Conservation (phyloP, 768 basidiomycete genomes). For the Auricularia sp. region DNA sequence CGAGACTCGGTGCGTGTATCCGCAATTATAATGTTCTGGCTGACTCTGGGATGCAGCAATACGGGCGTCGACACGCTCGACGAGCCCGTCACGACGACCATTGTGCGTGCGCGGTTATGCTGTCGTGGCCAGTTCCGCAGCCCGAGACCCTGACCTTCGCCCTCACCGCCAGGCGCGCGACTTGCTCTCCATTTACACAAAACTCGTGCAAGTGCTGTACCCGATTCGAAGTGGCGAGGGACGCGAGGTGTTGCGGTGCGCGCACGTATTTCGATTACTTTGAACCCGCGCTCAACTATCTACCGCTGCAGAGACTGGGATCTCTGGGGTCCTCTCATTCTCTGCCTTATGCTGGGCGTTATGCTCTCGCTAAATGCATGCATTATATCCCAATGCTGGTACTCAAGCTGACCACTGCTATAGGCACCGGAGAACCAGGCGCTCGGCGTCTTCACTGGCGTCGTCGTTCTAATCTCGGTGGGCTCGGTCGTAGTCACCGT, state of each 20-base stretch:
- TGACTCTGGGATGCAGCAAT: conserved; percentile 34
- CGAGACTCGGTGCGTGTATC: conserved; percentile 63
- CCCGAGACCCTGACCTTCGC: background rate
- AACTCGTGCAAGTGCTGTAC: conserved; percentile 88
- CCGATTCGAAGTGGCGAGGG: conserved; percentile 58
- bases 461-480: conserved; percentile 85
- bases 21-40: background rate
- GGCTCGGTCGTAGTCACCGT: conserved; percentile 87
- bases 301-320: conserved; percentile 75
- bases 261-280: background rate
- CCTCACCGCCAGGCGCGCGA: conserved; percentile 61
- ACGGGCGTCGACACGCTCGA: conserved; percentile 84
- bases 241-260: conserved; percentile 71
- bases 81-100: conserved; percentile 81
- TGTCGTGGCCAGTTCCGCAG: conserved; percentile 3
- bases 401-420: too few relatives aligned
- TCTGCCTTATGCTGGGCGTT: conserved; percentile 69
- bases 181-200: conserved; percentile 80
- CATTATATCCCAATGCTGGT: too few relatives aligned
- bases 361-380: conserved; percentile 79
- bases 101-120: conserved; percentile 42
- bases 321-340: conserved; percentile 88
- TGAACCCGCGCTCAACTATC: background rate
- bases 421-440: conserved; percentile 76
- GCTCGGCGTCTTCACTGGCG: conserved; percentile 82